phyloP scores from a whole-genome alignment of 306 rosid genomes.

The Trifolium subterraneum region DNA sequence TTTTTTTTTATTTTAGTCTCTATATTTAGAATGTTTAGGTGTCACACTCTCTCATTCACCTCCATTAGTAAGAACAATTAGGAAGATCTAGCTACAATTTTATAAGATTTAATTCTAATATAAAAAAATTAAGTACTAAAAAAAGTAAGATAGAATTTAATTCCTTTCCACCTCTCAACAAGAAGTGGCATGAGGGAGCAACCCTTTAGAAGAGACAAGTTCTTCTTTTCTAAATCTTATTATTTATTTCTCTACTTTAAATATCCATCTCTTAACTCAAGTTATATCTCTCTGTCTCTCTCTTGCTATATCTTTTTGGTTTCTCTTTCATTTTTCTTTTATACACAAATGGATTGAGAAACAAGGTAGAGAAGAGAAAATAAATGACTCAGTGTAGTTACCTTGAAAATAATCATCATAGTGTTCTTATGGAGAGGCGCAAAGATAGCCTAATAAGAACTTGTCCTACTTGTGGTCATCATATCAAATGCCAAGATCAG shows the following conservation, averaged over 20 bases:
- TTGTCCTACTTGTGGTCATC: slow-evolving; percentile 83
- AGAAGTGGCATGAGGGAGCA: slow-evolving; percentile 54
- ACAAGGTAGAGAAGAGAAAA: slow-evolving; percentile 43
- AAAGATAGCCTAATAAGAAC: slow-evolving; percentile 58
- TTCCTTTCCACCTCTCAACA: slow-evolving; percentile 62
- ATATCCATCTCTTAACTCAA: slow-evolving; percentile 42
- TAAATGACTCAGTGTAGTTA: slow-evolving; percentile 74
- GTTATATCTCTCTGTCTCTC: slow-evolving; percentile 28
- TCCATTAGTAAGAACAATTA: slow-evolving; percentile 32
- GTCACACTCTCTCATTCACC: slow-evolving; percentile 36
- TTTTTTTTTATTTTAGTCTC: slow-evolving; percentile 41
- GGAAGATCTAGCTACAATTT: slow-evolving; percentile 29
- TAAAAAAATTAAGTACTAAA: slow-evolving; percentile 42
- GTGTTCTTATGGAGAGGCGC: slow-evolving; percentile 49
- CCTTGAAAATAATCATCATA: slow-evolving; percentile 46
- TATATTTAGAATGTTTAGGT: slow-evolving; percentile 47
- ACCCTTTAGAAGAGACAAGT: slow-evolving; percentile 56
- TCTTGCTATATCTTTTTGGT: slow-evolving; percentile 33
- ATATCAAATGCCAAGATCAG: slow-evolving; percentile 68
- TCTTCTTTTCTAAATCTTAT: slow-evolving; percentile 47
- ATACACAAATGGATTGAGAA: slow-evolving; percentile 50
- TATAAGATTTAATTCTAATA: slow-evolving; percentile 33
- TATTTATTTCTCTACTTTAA: slow-evolving; percentile 42
- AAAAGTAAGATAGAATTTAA: slow-evolving; percentile 60
- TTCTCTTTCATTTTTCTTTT: slow-evolving; percentile 37